Conservation (phyloP, 2,329 filamentous ascomycete genomes). For the Eutypa lata region DNA sequence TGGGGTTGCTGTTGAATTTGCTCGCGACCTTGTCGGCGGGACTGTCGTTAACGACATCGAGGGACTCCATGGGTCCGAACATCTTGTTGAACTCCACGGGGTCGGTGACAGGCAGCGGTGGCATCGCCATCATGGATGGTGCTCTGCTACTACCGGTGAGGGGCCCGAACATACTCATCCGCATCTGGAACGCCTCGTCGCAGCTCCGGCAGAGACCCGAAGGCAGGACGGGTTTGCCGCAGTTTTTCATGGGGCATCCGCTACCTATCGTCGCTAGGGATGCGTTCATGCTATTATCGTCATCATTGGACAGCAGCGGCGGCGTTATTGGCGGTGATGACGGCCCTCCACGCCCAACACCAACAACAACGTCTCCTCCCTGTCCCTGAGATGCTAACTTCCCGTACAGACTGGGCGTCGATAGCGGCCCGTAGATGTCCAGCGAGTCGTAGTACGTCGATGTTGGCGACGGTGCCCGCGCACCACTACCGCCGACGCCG, state of each 20-base stretch:
- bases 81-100: not conserved
- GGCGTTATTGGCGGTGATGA: no score
- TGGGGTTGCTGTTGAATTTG: slow-evolving; percentile 8
- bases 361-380: no score
- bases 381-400: not conserved
- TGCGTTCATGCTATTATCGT: no score
- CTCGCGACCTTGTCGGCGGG: slow-evolving; percentile 2
- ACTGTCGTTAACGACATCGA: not conserved
- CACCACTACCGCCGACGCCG: not conserved
- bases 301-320: no score
- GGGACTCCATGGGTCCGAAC: not conserved
- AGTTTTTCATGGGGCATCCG: not conserved
- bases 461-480: not conserved
- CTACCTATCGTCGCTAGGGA: no score
- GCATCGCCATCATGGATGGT: not conserved
- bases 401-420: not conserved
- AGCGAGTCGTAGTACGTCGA: not conserved
- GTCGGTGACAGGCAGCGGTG: not conserved
- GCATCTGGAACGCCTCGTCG: slow-evolving; percentile 18
- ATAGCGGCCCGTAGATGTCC: not conserved
- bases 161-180: slow-evolving; percentile 18
- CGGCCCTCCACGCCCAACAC: no score
- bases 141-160: not conserved
- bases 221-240: slow-evolving; percentile 4
- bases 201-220: slow-evolving; percentile 16